These are phyloP conservation scores for Hypoxylon sp. DNA, from an alignment of 2,329 filamentous ascomycete genomes.

Conservation along the genomic window DNA sequence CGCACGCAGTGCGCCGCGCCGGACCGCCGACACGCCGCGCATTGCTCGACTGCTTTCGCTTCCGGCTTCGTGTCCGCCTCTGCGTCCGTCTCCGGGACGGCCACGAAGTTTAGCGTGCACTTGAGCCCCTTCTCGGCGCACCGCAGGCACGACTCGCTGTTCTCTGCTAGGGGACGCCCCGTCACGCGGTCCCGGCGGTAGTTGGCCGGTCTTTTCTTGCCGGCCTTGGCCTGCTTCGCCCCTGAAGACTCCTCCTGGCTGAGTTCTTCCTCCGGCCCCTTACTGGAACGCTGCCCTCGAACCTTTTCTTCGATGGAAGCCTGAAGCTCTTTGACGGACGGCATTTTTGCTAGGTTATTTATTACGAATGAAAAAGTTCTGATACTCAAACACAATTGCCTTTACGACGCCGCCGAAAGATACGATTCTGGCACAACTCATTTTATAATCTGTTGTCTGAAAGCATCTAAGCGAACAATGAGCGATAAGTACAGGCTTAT, in stretches of 20 bases:
- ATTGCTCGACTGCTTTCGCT: conserved; percentile 31
- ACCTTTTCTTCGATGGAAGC: background rate
- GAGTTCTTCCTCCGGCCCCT: background rate
- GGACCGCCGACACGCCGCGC: conserved; percentile 36
- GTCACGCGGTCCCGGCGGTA: conserved; percentile 28
- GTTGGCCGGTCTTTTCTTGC: background rate
- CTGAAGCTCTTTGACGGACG: background rate
- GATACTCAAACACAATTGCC: background rate
- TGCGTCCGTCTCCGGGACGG: too few relatives aligned
- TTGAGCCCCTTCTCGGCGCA: conserved; percentile 36
- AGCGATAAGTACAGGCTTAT: conserved; percentile 8
- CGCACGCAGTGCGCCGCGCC: conserved; percentile 33
- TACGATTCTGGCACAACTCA: background rate
- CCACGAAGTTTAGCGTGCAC: conserved; percentile 38
- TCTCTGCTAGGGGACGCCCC: conserved; percentile 27
- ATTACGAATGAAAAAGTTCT: background rate
- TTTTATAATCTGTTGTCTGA: conserved; percentile 3
- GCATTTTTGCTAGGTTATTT: conserved; percentile 2
- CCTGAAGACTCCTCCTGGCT: background rate
- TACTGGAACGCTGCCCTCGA: background rate
- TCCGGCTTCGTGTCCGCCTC: too few relatives aligned
- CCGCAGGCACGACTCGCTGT: conserved; percentile 33
- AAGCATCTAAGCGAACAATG: conserved; percentile 1
- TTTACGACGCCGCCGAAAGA: background rate
- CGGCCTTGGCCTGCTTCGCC: background rate